These are phyloP conservation scores for Suhomyces wounanorum DNA, from an alignment of 1,139 yeast genomes.

Conservation along the genomic window DNA sequence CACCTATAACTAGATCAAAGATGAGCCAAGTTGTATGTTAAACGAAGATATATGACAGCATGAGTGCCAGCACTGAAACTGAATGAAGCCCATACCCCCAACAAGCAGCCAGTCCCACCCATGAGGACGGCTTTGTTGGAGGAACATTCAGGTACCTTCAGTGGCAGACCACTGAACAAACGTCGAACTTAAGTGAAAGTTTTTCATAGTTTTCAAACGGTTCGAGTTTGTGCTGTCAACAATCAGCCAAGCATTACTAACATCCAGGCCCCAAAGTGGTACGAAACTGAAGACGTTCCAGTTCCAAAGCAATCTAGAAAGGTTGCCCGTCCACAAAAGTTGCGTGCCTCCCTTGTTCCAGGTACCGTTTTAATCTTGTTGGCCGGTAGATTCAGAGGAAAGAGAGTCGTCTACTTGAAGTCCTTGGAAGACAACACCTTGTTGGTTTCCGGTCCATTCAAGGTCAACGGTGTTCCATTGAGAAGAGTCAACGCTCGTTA, in stretches of 20 bases:
- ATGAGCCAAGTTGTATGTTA: constrained; percentile 39
- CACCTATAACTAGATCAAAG: constrained; percentile 31
- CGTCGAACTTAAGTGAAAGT: neutral
- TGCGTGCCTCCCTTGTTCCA: constrained; percentile 96
- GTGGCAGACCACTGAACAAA: neutral
- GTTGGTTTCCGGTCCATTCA: constrained; percentile 99
- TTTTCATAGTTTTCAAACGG: neutral
- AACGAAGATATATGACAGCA: constrained; percentile 1
- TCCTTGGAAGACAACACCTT: constrained; percentile 98
- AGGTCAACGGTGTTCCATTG: constrained; percentile 99
- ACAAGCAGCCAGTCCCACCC: neutral
- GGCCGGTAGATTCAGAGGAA: constrained; percentile 99
- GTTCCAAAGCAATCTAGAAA: constrained; percentile 87
- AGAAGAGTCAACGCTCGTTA: constrained; percentile 99
- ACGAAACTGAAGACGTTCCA: constrained; percentile 92
- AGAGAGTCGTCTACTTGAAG: constrained; percentile 99
- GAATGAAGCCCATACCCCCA: neutral
- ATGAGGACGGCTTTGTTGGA: neutral
- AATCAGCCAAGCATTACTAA: constrained; percentile 20
- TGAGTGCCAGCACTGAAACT: neutral
- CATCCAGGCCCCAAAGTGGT: constrained; percentile 85
- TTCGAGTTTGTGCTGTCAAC: neutral
- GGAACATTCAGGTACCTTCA: neutral
- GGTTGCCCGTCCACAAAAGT: constrained; percentile 91
- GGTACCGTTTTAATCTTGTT: constrained; percentile 97